These are phyloP conservation scores for Amanita inopinata DNA, from an alignment of 768 basidiomycete species.

Conservation along the genomic window DNA sequence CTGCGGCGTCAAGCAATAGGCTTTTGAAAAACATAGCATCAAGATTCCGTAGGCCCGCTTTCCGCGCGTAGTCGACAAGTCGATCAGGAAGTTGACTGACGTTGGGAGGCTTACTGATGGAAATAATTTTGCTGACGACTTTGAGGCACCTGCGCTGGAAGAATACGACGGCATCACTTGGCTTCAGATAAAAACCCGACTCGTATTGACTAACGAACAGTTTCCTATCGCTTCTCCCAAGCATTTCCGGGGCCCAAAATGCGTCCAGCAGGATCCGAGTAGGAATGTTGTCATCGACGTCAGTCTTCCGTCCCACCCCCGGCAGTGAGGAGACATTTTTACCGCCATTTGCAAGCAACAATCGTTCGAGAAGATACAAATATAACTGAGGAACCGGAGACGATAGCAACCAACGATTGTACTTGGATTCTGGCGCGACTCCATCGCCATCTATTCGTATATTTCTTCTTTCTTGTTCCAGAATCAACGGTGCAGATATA, in stretches of 20 bases:
- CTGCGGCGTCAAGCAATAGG: conserved; percentile 6
- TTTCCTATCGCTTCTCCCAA: conserved; percentile 15
- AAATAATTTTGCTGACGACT: conserved; percentile 16
- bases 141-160: conserved; percentile 12
- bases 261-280: conserved; percentile 16
- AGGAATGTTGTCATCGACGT: conserved; percentile 12
- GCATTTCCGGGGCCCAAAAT: conserved; percentile 20
- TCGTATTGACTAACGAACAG: conserved; percentile 20
- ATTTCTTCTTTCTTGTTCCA: conserved; percentile 35
- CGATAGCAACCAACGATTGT: conserved; percentile 34
- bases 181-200: conserved; percentile 9
- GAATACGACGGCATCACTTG: conserved; percentile 17
- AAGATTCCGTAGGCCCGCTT: conserved; percentile 15
- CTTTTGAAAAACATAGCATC: conserved; percentile 18
- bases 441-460: conserved; percentile 30
- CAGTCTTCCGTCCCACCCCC: conserved; percentile 28
- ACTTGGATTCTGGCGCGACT: conserved; percentile 22
- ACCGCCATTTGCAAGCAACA: conserved; percentile 11
- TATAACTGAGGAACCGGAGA: conserved; percentile 28
- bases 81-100: conserved; percentile 15
- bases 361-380: conserved; percentile 25
- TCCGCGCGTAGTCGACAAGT: conserved; percentile 14
- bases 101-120: conserved; percentile 14
- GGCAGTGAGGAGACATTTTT: no score
- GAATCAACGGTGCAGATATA: conserved; percentile 34